phyloP scores from a whole-genome alignment of 495 filamentous ascomycete genomes.

The Hyaloscypha hepaticicola region DNA sequence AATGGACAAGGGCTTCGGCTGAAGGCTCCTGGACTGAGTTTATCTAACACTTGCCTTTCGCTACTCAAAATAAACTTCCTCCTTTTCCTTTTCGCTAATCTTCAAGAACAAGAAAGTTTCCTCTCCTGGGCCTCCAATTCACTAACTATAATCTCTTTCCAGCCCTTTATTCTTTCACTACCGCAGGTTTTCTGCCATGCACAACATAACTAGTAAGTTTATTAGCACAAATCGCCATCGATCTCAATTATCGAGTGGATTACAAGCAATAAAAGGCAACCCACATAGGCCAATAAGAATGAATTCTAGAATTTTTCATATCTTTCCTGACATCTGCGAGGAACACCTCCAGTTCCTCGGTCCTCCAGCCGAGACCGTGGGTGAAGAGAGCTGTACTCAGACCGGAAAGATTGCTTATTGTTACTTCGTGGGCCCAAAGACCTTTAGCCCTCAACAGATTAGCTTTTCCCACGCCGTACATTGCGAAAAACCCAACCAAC shows the following conservation, averaged over 20 bases:
- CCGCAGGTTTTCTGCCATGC: slow-evolving; percentile 1
- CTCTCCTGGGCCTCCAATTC: too few relatives aligned
- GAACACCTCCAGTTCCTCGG: slow-evolving; percentile 44
- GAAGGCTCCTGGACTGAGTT: too few relatives aligned
- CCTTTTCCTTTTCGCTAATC: too few relatives aligned
- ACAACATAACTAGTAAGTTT: neutral
- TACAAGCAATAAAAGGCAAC: neutral
- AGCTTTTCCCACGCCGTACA: neutral
- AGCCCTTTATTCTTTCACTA: neutral
- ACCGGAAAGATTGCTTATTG: slow-evolving; percentile 16
- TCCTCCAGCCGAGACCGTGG: slow-evolving; percentile 45
- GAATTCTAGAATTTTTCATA: slow-evolving; percentile 44
- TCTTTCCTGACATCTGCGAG: slow-evolving; percentile 45
- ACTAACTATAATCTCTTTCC: too few relatives aligned
- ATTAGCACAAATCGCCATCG: neutral
- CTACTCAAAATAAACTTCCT: too few relatives aligned
- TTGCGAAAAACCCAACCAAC: neutral
- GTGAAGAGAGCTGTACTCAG: slow-evolving; percentile 17
- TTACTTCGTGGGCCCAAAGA: slow-evolving; percentile 4
- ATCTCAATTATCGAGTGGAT: neutral
- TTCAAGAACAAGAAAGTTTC: too few relatives aligned
- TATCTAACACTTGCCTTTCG: too few relatives aligned
- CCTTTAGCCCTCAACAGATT: neutral
- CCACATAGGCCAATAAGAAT: slow-evolving; percentile 37
- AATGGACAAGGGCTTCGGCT: too few relatives aligned